Base-by-base conservation (phyloP, 768 basidiomycete species). In the Kwoniella sp. region DNA sequence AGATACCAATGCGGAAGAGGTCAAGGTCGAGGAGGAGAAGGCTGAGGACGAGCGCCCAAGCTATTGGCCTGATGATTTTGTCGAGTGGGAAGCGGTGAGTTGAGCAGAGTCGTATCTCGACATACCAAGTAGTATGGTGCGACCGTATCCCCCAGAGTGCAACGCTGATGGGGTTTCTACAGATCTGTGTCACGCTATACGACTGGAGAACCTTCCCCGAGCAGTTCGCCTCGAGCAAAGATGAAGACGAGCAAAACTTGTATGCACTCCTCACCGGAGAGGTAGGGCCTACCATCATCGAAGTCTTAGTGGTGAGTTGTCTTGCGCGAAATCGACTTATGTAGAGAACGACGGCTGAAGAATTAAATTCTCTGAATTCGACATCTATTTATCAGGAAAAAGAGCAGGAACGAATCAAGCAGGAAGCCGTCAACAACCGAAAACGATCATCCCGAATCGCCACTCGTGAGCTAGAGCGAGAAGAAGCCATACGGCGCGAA, bases 361-460 rank as follows among this genome's bases (percentile, higher is more conserved):
- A 33, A 33, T 33, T 33, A 6, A 33, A 6, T 33, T 33, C 33
- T 33, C 8, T 37, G 29, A 85, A 13, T n/a, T 36, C 49, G 13
- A 17, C 12, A 63, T 13, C 57, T 33, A 13, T 13, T 33, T 33
- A 13, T 5, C 13, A 78, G 77, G 72, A 67, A 46, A 78, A 77
- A 50, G 79, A 80, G 58, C 68, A 76, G 36, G 76, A 77, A 55
- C 58, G 69, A 1, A 63, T 74, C 22, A 64, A 89, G 55, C 88
- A 90, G 65, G 88, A 90, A 67, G 89, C 90, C 1, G 81, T 93
- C 13, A 85, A 86, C 25, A 89, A 90, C 64, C 87, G 93, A 63
- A 96, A 97, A 78, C 88, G 93, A 24, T 95, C 92, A 0, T 91
- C 91, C 19, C 89, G 94, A 30, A 87, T 96, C 61, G 90, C 91